These are phyloP conservation scores for Trichoderma atrobrunneum DNA, from an alignment of 2,329 filamentous ascomycete genomes.

Conservation along the genomic window DNA sequence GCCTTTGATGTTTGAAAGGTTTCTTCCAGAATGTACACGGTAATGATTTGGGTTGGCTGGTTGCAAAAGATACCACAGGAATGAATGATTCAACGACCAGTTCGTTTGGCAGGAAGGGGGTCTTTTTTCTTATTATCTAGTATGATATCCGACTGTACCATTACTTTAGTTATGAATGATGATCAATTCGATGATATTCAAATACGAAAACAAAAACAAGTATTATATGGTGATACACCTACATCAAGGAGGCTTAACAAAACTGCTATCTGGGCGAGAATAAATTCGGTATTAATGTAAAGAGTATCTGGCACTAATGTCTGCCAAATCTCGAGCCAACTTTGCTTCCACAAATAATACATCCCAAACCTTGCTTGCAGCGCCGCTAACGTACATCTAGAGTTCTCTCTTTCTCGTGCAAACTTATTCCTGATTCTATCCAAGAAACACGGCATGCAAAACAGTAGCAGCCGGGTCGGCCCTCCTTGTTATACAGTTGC, in stretches of 20 bases:
- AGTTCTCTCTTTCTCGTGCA: background rate
- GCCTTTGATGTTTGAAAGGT: background rate
- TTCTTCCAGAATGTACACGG: background rate
- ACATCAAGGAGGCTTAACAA: no score
- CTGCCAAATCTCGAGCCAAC: background rate
- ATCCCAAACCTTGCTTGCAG: background rate
- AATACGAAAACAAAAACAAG: no score
- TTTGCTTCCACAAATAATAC: background rate
- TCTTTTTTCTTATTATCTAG: background rate
- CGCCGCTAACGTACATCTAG: background rate
- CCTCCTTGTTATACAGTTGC: background rate
- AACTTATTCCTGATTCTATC: background rate
- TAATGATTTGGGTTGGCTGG: background rate
- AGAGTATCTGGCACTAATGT: background rate
- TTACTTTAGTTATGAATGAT: background rate
- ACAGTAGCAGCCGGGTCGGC: background rate
- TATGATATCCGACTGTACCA: background rate
- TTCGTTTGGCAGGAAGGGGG: background rate
- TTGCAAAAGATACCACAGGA: conserved; percentile 5
- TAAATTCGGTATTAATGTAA: background rate
- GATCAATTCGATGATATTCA: background rate
- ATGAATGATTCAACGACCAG: background rate
- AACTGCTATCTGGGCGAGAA: no score
- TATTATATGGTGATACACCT: background rate
- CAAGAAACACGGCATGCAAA: background rate